A percentile compares a stretch with the other conserved stretches of the same genome.
Conservation (phyloP, 2,329 filamentous ascomycete species). For the Orbilia ellipsospora region DNA sequence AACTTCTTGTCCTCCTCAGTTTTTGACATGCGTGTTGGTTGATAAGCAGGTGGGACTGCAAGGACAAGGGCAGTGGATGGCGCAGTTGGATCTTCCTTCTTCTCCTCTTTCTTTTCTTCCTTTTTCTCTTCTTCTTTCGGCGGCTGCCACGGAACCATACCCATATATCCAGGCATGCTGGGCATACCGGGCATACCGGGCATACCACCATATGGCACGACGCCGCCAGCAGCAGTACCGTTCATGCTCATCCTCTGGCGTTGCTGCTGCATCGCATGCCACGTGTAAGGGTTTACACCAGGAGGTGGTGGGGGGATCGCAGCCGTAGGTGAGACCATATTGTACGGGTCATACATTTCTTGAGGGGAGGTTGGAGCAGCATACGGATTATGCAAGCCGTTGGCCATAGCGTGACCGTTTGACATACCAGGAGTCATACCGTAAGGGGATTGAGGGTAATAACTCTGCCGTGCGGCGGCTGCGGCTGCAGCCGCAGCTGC, state of each 20-base stretch:
- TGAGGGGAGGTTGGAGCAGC: slow-evolving; percentile 34
- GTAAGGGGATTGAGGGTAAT: slow-evolving; percentile 34
- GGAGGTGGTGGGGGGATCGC: slow-evolving; percentile 21
- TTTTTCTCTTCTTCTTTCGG: slow-evolving; percentile 58
- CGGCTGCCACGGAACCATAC: slow-evolving; percentile 51
- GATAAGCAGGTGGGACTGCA: slow-evolving; percentile 58
- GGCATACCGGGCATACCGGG: slow-evolving; percentile 20
- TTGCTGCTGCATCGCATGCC: slow-evolving; percentile 41
- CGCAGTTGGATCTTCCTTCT: slow-evolving; percentile 57
- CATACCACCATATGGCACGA: no score
- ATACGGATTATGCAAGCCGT: slow-evolving; percentile 44
- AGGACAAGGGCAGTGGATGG: slow-evolving; percentile 56
- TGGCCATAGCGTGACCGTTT: slow-evolving; percentile 40
- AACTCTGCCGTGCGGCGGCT: slow-evolving; percentile 24
- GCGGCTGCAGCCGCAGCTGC: slow-evolving; percentile 35
- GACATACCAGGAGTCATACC: slow-evolving; percentile 21
- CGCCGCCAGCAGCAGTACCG: slow-evolving; percentile 1
- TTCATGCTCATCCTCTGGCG: slow-evolving; percentile 38
- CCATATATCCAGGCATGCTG: slow-evolving; percentile 45
- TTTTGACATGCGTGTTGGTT: slow-evolving; percentile 55
- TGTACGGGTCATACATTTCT: slow-evolving; percentile 42
- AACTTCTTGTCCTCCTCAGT: slow-evolving; percentile 52
- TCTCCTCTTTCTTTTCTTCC: slow-evolving; percentile 62
- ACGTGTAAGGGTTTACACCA: slow-evolving; percentile 41
- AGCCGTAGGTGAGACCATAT: slow-evolving; percentile 30